Conservation (phyloP, 2,329 filamentous ascomycete genomes). For the Calonectria hawksworthii region DNA sequence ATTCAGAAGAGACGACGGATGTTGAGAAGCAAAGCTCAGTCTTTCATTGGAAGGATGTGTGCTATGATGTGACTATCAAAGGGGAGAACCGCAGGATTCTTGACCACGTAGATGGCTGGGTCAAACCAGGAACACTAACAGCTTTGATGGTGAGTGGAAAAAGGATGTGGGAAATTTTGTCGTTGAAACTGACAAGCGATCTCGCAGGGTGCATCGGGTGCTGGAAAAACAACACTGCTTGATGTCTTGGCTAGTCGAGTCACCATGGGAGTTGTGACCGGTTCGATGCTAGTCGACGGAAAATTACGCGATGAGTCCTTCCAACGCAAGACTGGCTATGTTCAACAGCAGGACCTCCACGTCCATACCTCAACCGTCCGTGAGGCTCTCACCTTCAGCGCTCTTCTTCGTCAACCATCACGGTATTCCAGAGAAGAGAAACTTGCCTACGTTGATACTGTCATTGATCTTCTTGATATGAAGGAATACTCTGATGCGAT, state of each 20-base stretch:
- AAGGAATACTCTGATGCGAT: conserved; percentile 73
- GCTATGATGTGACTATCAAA: conserved; percentile 71
- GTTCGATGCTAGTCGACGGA: conserved; percentile 77
- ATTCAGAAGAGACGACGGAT: not conserved
- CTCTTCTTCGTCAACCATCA: conserved; percentile 82
- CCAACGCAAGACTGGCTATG: conserved; percentile 85
- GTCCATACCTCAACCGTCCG: conserved; percentile 84
- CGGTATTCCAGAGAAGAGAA: conserved; percentile 78
- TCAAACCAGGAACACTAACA: conserved; percentile 79
- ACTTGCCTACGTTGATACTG: conserved; percentile 84
- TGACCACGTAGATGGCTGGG: conserved; percentile 79
- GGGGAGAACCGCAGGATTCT: conserved; percentile 67
- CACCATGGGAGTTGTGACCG: conserved; percentile 85
- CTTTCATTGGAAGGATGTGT: conserved; percentile 79
- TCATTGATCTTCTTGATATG: conserved; percentile 74
- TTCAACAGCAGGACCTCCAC: conserved; percentile 87
- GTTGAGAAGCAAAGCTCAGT: conserved; percentile 51
- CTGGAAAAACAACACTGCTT: conserved; percentile 87
- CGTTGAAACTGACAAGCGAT: conserved; percentile 51
- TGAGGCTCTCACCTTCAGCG: conserved; percentile 86
- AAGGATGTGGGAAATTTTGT: conserved; percentile 79
- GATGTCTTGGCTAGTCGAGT: conserved; percentile 85
- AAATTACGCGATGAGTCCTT: conserved; percentile 79
- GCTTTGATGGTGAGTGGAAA: conserved; percentile 71
- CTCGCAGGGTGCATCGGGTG: conserved; percentile 73